phyloP scores from a whole-genome alignment of 768 basidiomycete species.

The Leccinum subtestaceum region DNA sequence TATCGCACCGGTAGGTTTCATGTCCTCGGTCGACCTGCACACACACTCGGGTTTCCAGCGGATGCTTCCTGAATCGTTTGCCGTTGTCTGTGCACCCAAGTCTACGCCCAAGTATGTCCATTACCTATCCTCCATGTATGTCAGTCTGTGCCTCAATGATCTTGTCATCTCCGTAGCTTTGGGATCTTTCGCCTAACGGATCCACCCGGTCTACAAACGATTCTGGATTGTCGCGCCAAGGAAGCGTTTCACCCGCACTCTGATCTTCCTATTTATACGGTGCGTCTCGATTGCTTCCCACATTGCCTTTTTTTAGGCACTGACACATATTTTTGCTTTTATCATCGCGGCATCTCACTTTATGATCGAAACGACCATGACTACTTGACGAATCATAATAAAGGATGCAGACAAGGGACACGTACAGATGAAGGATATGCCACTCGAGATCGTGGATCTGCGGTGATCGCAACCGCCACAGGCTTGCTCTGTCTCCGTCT shows the following conservation, averaged over 20 bases:
- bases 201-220: constrained; percentile 74
- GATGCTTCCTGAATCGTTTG: constrained; percentile 90
- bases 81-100: constrained; percentile 86
- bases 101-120: constrained; percentile 65
- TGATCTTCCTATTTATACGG: constrained; percentile 82
- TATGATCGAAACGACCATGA: background rate
- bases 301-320: background rate
- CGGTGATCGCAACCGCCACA: constrained; percentile 33
- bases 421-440: constrained; percentile 69
- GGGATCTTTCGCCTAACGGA: constrained; percentile 90
- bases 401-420: constrained; percentile 86
- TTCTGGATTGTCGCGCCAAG: constrained; percentile 63
- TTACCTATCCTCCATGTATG: background rate
- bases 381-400: background rate
- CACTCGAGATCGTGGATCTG: constrained; percentile 83
- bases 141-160: background rate
- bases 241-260: constrained; percentile 88
- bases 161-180: constrained; percentile 41
- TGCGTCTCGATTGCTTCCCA: constrained; percentile 37
- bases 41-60: constrained; percentile 87
- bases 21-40: constrained; percentile 92
- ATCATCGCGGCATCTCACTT: too few relatives aligned
- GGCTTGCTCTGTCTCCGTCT: background rate
- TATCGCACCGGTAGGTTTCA: constrained; percentile 57
- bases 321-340: background rate